These are phyloP conservation scores for Daldinia sp. DNA, from an alignment of 2,329 filamentous ascomycete genomes.

Conservation along the genomic window DNA sequence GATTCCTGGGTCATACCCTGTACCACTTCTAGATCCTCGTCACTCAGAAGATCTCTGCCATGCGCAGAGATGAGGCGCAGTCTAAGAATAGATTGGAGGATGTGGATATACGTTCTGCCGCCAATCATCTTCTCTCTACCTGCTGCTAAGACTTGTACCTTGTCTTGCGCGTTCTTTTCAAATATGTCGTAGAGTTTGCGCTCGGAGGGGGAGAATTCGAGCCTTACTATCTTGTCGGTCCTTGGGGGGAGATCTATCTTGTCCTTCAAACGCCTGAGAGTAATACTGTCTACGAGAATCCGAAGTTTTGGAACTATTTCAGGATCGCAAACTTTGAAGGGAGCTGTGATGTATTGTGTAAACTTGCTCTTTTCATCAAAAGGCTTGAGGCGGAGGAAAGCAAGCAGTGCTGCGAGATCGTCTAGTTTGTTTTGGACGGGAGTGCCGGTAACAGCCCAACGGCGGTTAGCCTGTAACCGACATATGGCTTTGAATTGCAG, in stretches of 20 bases:
- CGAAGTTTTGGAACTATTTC: slow-evolving; percentile 86
- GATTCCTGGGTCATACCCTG: slow-evolving; percentile 84
- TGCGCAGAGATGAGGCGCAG: slow-evolving; percentile 92
- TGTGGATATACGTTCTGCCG: slow-evolving; percentile 91
- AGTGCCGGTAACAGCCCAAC: slow-evolving; percentile 97
- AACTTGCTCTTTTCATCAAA: slow-evolving; percentile 84
- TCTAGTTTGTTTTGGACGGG: slow-evolving; percentile 94
- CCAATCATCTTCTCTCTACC: slow-evolving; percentile 72
- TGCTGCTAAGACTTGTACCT: slow-evolving; percentile 77
- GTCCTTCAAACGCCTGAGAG: slow-evolving; percentile 88
- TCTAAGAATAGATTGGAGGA: slow-evolving; percentile 88
- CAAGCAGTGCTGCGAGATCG: slow-evolving; percentile 85
- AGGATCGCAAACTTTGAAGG: slow-evolving; percentile 87
- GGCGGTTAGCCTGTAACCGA: slow-evolving; percentile 77
- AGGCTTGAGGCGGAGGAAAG: slow-evolving; percentile 83
- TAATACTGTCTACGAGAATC: slow-evolving; percentile 92
- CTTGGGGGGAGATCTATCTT: slow-evolving; percentile 83
- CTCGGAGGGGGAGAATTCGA: slow-evolving; percentile 81
- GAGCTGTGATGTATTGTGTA: slow-evolving; percentile 78
- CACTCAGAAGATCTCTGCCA: slow-evolving; percentile 87
- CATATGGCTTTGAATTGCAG: slow-evolving; percentile 87
- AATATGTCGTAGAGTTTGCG: slow-evolving; percentile 84
- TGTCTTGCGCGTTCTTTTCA: slow-evolving; percentile 78
- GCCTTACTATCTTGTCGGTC: slow-evolving; percentile 73
- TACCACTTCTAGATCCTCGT: slow-evolving; percentile 81